Conservation (phyloP, 169 alveolate genomes). For the Ichthyophthirius multifiliis region DNA sequence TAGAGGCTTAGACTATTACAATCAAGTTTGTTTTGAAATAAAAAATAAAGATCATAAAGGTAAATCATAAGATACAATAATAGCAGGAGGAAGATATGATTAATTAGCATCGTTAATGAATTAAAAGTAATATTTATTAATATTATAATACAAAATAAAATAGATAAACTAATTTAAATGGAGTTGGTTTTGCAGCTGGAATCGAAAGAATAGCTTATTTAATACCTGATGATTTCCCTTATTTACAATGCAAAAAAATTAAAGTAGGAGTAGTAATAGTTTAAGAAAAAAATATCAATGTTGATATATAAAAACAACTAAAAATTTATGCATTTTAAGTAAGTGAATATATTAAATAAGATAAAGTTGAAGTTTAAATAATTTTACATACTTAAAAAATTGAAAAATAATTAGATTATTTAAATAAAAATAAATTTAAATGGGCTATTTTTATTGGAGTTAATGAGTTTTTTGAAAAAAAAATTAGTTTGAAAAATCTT, state of each 20-base stretch:
- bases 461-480: background rate
- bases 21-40: conserved; percentile 43
- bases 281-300: background rate
- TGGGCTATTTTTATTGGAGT: conserved; percentile 1
- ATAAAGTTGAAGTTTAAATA: background rate
- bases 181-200: conserved; percentile 53
- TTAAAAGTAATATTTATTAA: background rate
- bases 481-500: background rate
- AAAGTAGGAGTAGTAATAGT: background rate
- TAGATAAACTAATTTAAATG: background rate
- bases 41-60: conserved; percentile 14
- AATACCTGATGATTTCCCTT: background rate
- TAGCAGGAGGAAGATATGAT: conserved; percentile 55
- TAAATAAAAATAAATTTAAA: background rate
- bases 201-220: conserved; percentile 30
- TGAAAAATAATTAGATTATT: background rate
- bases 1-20: conserved; percentile 52
- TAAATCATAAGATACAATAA: conserved; percentile 37
- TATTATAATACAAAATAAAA: conserved; percentile 3
- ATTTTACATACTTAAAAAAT: background rate
- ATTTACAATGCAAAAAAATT: background rate
- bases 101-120: conserved; percentile 20
- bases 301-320: background rate
- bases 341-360: background rate
- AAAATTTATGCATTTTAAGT: background rate